Evolutionary conservation across 2,329 filamentous ascomycete genomes (phyloP).

Genomic region (Grosmannia serpens): DNA sequence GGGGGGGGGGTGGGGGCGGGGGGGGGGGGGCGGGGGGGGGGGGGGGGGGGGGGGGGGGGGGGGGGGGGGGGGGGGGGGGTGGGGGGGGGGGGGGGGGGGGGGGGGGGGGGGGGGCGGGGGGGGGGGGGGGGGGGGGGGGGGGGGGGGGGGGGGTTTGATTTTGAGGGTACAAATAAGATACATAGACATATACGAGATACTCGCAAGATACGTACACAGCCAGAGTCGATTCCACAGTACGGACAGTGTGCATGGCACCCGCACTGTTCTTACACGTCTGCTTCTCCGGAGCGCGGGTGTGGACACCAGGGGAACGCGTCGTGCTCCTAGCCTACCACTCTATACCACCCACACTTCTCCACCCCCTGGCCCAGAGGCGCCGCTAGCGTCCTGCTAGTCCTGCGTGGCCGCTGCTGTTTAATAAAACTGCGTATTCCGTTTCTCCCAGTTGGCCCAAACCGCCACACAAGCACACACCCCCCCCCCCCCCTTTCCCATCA

Average conservation of each 20-base stretch:
- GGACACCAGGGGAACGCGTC: not conserved
- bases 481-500: not conserved
- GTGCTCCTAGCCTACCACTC: not conserved
- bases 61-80: no score
- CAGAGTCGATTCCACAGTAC: not conserved
- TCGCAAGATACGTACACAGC: no score
- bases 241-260: not conserved
- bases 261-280: not conserved
- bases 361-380: constrained; percentile 3
- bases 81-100: no score
- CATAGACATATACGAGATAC: no score
- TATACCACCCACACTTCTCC: constrained; percentile 1
- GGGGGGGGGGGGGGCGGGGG: no score
- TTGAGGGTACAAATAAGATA: no score
- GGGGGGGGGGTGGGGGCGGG: no score
- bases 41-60: not conserved
- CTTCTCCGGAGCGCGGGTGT: not conserved
- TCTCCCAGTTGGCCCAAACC: constrained; percentile 3
- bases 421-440: constrained; percentile 6
- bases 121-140: not conserved
- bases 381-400: constrained; percentile 9
- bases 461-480: no score
- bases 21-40: no score
- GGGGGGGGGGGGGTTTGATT: no score
- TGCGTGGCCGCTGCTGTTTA: constrained; percentile 9